Conservation (phyloP, 2,329 filamentous ascomycete genomes). For the Aspergillus tubingensis region DNA sequence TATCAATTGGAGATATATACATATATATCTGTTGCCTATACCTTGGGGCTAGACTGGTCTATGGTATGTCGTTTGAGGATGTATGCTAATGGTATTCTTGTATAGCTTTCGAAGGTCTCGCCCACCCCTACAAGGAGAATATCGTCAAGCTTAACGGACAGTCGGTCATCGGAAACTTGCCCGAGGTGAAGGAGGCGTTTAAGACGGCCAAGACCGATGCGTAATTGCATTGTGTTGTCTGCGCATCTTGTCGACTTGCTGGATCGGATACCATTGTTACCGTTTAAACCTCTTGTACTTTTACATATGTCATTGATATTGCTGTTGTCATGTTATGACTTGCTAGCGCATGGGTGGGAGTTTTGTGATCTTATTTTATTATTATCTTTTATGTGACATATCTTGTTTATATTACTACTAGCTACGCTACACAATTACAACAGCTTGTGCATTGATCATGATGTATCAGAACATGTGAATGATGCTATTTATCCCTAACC, state of each 20-base stretch:
- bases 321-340: conserved; percentile 25
- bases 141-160: conserved; percentile 71
- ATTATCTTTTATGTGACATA: conserved; percentile 4
- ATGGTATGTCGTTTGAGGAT: background rate
- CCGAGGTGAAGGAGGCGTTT: conserved; percentile 42
- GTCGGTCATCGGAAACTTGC: conserved; percentile 37
- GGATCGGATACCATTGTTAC: conserved; percentile 17
- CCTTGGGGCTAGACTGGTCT: background rate
- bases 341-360: conserved; percentile 46
- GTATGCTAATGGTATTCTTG: background rate
- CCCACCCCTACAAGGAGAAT: conserved; percentile 90
- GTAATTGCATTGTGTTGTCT: conserved; percentile 12
- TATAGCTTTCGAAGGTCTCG: conserved; percentile 82
- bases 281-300: conserved; percentile 26
- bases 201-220: conserved; percentile 33
- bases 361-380: conserved; percentile 23
- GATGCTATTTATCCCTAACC: conserved; percentile 8
- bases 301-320: conserved; percentile 23
- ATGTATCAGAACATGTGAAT: conserved; percentile 1
- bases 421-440: background rate
- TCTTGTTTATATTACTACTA: background rate
- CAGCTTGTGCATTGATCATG: background rate
- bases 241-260: background rate
- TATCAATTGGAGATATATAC: too few species aligned
- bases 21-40: background rate